Evolutionary conservation across 768 basidiomycete species (phyloP).

Genomic region (Leucogyrophana mollusca): DNA sequence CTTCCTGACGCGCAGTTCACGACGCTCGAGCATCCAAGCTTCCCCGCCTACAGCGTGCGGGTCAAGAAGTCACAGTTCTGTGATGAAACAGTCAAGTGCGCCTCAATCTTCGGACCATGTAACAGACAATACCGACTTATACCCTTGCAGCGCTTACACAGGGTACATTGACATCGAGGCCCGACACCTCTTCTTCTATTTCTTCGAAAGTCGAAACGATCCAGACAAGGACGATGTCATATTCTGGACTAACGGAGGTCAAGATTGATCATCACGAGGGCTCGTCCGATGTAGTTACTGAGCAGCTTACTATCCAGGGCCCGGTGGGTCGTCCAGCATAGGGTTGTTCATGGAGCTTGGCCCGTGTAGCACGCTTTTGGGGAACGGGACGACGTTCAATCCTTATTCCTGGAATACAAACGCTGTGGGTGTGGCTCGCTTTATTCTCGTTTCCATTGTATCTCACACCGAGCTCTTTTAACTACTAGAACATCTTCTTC

Average conservation of each 20-base stretch:
- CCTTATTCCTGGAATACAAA: constrained; percentile 68
- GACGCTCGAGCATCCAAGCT: constrained; percentile 39
- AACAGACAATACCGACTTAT: background rate
- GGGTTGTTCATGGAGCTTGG: constrained; percentile 77
- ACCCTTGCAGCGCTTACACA: constrained; percentile 48
- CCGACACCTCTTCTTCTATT: constrained; percentile 70
- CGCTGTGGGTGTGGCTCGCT: constrained; percentile 25
- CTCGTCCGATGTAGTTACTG: background rate
- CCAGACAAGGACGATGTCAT: constrained; percentile 59
- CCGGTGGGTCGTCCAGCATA: constrained; percentile 55
- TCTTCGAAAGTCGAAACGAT: constrained; percentile 66
- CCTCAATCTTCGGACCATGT: background rate
- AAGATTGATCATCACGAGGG: constrained; percentile 25
- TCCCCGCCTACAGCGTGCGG: constrained; percentile 41
- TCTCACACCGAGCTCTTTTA: too few species aligned
- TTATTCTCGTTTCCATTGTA: too few species aligned
- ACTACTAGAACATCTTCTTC: constrained; percentile 36
- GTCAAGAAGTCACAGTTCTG: constrained; percentile 39
- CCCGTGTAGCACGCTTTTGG: constrained; percentile 61
- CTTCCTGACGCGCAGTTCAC: constrained; percentile 35
- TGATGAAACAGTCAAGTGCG: constrained; percentile 38
- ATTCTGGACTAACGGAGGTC: constrained; percentile 56
- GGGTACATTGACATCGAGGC: constrained; percentile 69
- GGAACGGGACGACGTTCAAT: constrained; percentile 51
- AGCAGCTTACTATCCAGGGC: constrained; percentile 23